A percentile compares a stretch with the other conserved stretches of the same genome.
phyloP scores from a whole-genome alignment of 495 filamentous ascomycete species.

The Chaetomium tenue region DNA sequence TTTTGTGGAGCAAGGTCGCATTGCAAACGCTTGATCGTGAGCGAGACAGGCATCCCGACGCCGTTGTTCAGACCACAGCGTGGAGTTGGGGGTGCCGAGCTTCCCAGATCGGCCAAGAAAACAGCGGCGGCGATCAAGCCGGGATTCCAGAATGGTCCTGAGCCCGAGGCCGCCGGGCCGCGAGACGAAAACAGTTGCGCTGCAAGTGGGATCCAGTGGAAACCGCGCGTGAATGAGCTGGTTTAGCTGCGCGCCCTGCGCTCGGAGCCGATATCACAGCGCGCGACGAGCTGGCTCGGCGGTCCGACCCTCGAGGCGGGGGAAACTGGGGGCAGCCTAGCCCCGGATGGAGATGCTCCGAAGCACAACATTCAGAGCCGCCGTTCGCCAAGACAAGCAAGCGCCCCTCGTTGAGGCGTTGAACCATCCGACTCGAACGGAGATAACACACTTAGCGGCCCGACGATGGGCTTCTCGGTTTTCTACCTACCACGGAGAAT shows the following conservation, averaged over 20 bases:
- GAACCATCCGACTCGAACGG: background rate
- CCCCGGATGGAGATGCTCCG: slow-evolving; percentile 7
- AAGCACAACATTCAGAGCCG: background rate
- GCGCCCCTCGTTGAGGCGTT: background rate
- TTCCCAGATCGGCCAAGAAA: slow-evolving; percentile 21
- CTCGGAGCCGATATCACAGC: background rate
- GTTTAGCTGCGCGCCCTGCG: background rate
- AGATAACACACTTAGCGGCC: no score
- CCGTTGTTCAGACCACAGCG: background rate
- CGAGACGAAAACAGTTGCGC: background rate
- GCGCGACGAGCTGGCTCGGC: background rate
- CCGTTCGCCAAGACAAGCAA: background rate
- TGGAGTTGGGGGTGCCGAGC: slow-evolving; percentile 21
- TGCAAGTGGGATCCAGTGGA: background rate
- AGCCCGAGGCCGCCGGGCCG: slow-evolving; percentile 22
- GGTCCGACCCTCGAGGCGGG: background rate
- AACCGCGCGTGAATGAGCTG: background rate
- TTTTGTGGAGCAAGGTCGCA: slow-evolving; percentile 17
- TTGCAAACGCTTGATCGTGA: slow-evolving; percentile 11
- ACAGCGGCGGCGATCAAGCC: slow-evolving; percentile 23
- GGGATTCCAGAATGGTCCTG: slow-evolving; percentile 27
- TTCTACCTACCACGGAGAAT: background rate
- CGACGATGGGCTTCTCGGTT: no score
- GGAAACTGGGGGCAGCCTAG: background rate
- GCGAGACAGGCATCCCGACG: background rate